Evolutionary conservation across 1,284 basidiomycete species (phyloP).

Genomic region (Xerocomus nothofagi): DNA sequence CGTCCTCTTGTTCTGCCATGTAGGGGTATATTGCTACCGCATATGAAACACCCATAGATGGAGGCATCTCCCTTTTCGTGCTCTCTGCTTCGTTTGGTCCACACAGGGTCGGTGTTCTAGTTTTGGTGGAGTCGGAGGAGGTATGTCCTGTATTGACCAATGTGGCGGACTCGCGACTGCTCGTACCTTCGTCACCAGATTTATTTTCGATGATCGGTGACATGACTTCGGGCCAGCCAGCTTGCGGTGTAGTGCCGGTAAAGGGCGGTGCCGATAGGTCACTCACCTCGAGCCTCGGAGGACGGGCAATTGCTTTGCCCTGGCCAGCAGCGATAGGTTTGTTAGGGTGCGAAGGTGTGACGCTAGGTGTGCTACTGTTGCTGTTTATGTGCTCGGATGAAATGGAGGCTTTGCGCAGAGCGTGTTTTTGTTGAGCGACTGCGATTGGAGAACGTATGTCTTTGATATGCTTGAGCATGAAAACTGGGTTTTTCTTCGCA

Average conservation of each 20-base stretch:
- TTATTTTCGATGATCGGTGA: conserved; percentile 59
- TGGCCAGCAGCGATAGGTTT: conserved; percentile 32
- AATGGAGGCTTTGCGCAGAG: conserved; percentile 68
- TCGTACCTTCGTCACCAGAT: conserved; percentile 37
- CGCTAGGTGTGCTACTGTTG: conserved; percentile 19
- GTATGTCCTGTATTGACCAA: conserved; percentile 19
- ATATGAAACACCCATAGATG: conserved; percentile 70
- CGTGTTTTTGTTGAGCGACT: conserved; percentile 93
- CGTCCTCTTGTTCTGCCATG: conserved; percentile 95
- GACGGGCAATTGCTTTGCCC: conserved; percentile 42
- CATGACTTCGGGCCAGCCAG: conserved; percentile 73
- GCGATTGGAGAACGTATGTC: conserved; percentile 97
- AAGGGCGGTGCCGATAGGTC: conserved; percentile 46
- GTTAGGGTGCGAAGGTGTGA: conserved; percentile 20
- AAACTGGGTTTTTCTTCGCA: conserved; percentile 94
- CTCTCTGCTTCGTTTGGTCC: conserved; percentile 32
- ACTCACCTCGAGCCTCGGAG: conserved; percentile 66
- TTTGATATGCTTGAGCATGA: conserved; percentile 98
- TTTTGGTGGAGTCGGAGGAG: conserved; percentile 21
- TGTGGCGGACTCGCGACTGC: conserved; percentile 18
- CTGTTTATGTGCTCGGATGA: conserved; percentile 29
- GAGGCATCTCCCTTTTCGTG: conserved; percentile 49
- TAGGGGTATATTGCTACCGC: conserved; percentile 94
- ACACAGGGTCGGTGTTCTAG: conserved; percentile 12
- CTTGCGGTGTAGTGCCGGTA: conserved; percentile 57